Base-by-base conservation (phyloP, 1,139 yeast genomes). In the Petasospora fabianii region DNA sequence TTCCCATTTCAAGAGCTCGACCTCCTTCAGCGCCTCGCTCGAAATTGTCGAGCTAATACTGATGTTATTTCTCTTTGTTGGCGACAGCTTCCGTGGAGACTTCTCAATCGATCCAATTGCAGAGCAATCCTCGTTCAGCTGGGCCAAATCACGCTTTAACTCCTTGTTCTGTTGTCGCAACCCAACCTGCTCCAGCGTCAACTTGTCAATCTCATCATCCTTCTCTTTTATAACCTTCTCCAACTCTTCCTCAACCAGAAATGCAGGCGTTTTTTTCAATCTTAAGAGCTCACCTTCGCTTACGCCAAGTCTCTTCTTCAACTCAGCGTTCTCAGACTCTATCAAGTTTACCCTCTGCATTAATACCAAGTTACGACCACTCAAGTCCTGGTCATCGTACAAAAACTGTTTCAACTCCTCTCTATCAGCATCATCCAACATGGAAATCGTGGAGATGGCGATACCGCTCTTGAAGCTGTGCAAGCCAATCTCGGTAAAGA, bases 401-500 rank as follows among this genome's bases (percentile, higher is more conserved):
- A 49, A 36, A 17, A 43, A 42, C n/a, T 21, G 37, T 9, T 39
- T 37, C 42, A 50, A 40, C 31, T 42, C 32, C 12, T 16, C 12
- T 24, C 41, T 46, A 24, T 50, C 49, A 3, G 35, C 44, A 9
- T 47, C 51, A 10, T 30, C 36, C 30, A 49, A 41, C 31, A 31
- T 30, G 1, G 50, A 47, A 3, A 50, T 31, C 10, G 45, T 31
- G 3, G 51, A 41, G 8, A 46, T 43, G 6, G 43, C 36, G 14
- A 48, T 35, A n/a, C 47, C 44, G 5, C 50, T 46, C 29, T 44
- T 46, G 30, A 24, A 43, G 26, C 54, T 35, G 24, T 41, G 41
- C 1, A 49, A 11, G 1, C 50, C 53, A 35, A 48, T 38, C 26
- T 49, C 51, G 6, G 38, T 40, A 19, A 49, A 34, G 13, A 49